Conservation (phyloP, 1,139 yeast genomes). For the Candida smagusa region DNA sequence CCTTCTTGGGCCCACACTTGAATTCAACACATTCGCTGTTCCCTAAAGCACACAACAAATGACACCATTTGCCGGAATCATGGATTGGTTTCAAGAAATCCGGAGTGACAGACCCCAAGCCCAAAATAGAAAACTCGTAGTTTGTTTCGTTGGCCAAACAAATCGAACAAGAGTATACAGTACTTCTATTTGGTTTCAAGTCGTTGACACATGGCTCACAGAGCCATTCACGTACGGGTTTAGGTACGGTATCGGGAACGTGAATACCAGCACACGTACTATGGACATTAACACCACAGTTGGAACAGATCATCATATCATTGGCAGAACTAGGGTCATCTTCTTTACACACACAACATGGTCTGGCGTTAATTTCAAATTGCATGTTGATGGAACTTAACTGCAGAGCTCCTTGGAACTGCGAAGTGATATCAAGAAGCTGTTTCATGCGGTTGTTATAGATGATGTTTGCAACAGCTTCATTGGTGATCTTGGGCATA, state of each 20-base stretch:
- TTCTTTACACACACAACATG: constrained; percentile 60
- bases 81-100: constrained; percentile 72
- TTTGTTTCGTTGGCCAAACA: constrained; percentile 58
- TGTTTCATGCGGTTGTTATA: constrained; percentile 18
- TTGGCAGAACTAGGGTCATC: constrained; percentile 19
- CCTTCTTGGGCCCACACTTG: constrained; percentile 6
- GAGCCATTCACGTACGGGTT: constrained; percentile 54
- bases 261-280: constrained; percentile 62
- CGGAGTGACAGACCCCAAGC: constrained; percentile 42
- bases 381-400: constrained; percentile 19
- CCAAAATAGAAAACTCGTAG: constrained; percentile 42
- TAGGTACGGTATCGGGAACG: constrained; percentile 19
- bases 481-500: constrained; percentile 11
- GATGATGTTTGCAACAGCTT: constrained; percentile 11
- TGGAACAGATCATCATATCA: constrained; percentile 53
- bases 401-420: constrained; percentile 18
- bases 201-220: constrained; percentile 84
- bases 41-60: constrained; percentile 70
- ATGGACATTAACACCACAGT: constrained; percentile 75
- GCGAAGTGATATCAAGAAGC: constrained; percentile 21
- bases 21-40: constrained; percentile 24
- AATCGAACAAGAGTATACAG: constrained; percentile 61
- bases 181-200: constrained; percentile 54
- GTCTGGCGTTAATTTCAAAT: constrained; percentile 26
- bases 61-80: constrained; percentile 73